phyloP scores from a whole-genome alignment of 1,284 basidiomycete species.

The Ustilago hordei region DNA sequence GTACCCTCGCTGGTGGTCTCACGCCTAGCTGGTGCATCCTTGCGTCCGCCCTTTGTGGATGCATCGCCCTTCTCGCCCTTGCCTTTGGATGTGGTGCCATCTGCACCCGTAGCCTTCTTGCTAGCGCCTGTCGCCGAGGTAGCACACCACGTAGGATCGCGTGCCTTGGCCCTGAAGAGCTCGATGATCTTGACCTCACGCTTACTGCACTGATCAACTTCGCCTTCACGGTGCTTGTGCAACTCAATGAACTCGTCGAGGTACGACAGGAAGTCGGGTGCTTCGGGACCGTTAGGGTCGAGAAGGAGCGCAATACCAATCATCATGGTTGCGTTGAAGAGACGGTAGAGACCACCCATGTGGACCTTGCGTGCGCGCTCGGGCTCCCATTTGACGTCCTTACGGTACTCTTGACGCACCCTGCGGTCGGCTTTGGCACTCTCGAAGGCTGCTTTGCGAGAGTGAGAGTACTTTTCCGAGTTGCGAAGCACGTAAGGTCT shows the following conservation, averaged over 20 bases:
- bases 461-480: slow-evolving; percentile 59
- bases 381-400: slow-evolving; percentile 60
- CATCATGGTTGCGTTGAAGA: slow-evolving; percentile 65
- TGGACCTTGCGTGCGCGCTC: slow-evolving; percentile 56
- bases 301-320: slow-evolving; percentile 65
- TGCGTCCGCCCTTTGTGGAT: slow-evolving; percentile 13
- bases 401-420: slow-evolving; percentile 60
- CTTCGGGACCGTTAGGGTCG: slow-evolving; percentile 55
- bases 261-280: slow-evolving; percentile 50
- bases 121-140: slow-evolving; percentile 43
- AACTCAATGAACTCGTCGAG: slow-evolving; percentile 66
- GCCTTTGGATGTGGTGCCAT: slow-evolving; percentile 13
- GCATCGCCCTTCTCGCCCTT: slow-evolving; percentile 11
- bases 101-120: slow-evolving; percentile 14
- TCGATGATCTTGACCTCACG: slow-evolving; percentile 66
- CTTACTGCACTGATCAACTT: slow-evolving; percentile 62
- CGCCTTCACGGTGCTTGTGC: slow-evolving; percentile 52
- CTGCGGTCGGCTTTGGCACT: slow-evolving; percentile 58
- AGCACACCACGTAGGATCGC: slow-evolving; percentile 63
- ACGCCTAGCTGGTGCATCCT: slow-evolving; percentile 24
- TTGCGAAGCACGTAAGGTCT: slow-evolving; percentile 63
- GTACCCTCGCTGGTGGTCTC: slow-evolving; percentile 31
- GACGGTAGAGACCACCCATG: slow-evolving; percentile 65
- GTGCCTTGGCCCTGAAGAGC: slow-evolving; percentile 63
- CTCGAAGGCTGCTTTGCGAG: slow-evolving; percentile 60